These are phyloP conservation scores for Starmerella vaccinii DNA, from an alignment of 805 yeast genomes.

Conservation along the genomic window DNA sequence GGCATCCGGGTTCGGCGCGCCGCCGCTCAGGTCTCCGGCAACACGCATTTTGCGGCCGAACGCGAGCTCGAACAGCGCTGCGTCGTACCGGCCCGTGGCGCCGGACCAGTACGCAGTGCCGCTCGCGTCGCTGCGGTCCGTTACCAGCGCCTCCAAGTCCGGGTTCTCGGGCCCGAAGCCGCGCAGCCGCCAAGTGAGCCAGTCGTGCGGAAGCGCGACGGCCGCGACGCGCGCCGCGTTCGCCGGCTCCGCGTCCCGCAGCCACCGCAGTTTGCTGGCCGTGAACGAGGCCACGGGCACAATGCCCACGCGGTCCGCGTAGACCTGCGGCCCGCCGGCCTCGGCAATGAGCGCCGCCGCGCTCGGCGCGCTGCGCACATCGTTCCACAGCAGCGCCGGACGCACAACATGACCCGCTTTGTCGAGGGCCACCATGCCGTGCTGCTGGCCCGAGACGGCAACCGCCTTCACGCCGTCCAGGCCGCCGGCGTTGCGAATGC, in stretches of 20 bases:
- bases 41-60: slow-evolving; percentile 23
- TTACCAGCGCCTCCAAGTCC: slow-evolving; percentile 21
- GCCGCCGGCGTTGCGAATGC: slow-evolving; percentile 22
- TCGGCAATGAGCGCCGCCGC: slow-evolving; percentile 22
- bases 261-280: slow-evolving; percentile 25
- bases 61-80: slow-evolving; percentile 22
- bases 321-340: slow-evolving; percentile 23
- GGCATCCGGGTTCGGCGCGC: not conserved
- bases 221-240: slow-evolving; percentile 22
- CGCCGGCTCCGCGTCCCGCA: slow-evolving; percentile 24
- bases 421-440: slow-evolving; percentile 24
- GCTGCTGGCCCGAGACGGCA: slow-evolving; percentile 27
- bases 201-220: slow-evolving; percentile 26
- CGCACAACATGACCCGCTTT: slow-evolving; percentile 21
- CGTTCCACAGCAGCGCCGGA: slow-evolving; percentile 26
- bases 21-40: slow-evolving; percentile 10
- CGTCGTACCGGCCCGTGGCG: slow-evolving; percentile 16
- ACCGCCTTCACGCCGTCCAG: slow-evolving; percentile 23
- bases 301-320: slow-evolving; percentile 23
- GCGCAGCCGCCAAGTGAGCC: slow-evolving; percentile 25
- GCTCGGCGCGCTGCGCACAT: slow-evolving; percentile 23
- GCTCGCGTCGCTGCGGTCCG: slow-evolving; percentile 26
- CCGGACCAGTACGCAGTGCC: slow-evolving; percentile 27
- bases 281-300: slow-evolving; percentile 27
- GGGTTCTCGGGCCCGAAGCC: slow-evolving; percentile 25